Evolutionary conservation across 2,329 filamentous ascomycete species (phyloP), one percentile per base, ranked within the genome.

Genomic region (Ophiostoma pallidulum): DNA sequence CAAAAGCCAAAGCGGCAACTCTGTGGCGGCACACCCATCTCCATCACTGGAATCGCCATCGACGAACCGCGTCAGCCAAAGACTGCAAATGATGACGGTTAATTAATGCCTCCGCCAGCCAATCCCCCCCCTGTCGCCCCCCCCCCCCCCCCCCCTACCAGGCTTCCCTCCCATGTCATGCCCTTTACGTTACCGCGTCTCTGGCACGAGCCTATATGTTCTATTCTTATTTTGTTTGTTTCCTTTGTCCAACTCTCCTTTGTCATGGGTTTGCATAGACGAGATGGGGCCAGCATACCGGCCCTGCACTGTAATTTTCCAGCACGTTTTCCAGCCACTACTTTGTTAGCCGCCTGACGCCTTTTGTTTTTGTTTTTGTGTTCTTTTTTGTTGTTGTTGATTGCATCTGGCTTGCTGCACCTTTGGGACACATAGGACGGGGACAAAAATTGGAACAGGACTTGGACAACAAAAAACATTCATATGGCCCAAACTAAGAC

Each of bases 1-100:
- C 24, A 71, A 73, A 54, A 77, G 69, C 52, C 74, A 72, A 29
- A 77, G 74, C 56, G 75, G 66, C 55, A 77, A 69, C 52, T 73
- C 77, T 2, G 64, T 73, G 2, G 62, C 75, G 45, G 71, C 70
- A 4, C 53, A 45, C 8, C 38, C 37, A 50, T 63, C 63, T 45
- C 63, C 67, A 14, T 74, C 78, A 13, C 66, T 75, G 18, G 71
- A 77, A 37, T 68, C 71, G 31, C 75, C 77, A 2, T 69, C 75
- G 4, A 68, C 73, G 0, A 70, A 69, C 40, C 66, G 66, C 45
- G 62, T 80, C 33, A 66, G 66, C 47, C 71, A 70, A 55, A 71
- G 77, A 48, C 71, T 82, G 68, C 77, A 80, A 59, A 72, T 82
- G 69, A 82, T 82, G 78, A 80, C 75, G 36, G 78, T 82, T 51